Base-by-base conservation (phyloP, 257 asterid species). In the Agastache rugosa region DNA sequence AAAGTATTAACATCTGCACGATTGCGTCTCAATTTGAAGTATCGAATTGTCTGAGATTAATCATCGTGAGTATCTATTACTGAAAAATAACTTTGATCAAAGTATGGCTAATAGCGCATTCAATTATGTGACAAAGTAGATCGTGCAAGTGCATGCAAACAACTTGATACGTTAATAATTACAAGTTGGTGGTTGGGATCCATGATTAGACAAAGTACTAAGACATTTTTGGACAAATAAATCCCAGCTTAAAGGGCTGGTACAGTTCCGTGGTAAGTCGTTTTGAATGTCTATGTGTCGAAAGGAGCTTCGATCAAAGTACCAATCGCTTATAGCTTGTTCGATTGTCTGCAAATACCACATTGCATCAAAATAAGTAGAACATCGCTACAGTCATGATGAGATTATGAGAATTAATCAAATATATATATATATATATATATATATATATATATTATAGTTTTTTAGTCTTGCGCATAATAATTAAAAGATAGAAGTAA, bases 261-360 rank as follows among this genome's bases (percentile, higher is more conserved):
- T 72, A 14, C 77, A 72, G 29, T 72, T 72, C 8, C 62, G 16
- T 6, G 85, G 85, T 4, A 16, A n/a, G 41, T 69, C 80, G 20
- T 63, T 45, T 2, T 62, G 5, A 11, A 12, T 44, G 67, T 75
- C 83, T 29, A 82, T 75, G 11, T 75, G 72, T 4, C 75, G 53
- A 15, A 73, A 65, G 1, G 42, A 8, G 17, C 63, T 59, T 15
- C 80, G 75, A 14, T 79, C 82, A 31, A 73, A 79, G 23, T 72
- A 83, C 87, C 84, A 83, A 8, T 79, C 78, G 1, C 82, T 59
- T 6, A 83, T n/a, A 3, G 79, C 80, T 47, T 50, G 10, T 6
- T 68, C 80, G 42, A 83, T 77, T 2, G 84, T 79, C 84, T 83
- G 76, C 63, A 65, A 59, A 59, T 58, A 4, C 5, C 51, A 20